Evolutionary conservation across 495 filamentous ascomycete genomes (phyloP), one percentile per base, ranked within the genome.

Genomic region (Podospora anserina): DNA sequence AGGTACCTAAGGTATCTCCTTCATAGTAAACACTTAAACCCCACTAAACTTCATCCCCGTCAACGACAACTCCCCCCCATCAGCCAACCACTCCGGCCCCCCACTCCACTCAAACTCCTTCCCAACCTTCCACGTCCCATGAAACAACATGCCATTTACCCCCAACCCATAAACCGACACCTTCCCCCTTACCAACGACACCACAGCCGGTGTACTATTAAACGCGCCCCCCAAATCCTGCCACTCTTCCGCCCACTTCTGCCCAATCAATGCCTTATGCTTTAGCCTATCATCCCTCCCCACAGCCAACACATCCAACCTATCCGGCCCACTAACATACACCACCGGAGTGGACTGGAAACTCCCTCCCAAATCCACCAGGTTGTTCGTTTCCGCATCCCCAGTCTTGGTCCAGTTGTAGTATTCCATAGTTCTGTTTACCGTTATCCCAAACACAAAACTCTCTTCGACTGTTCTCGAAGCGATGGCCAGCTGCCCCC

Each of bases 271-370:
- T 2, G 61, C 61, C 9, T 27, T 26, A 32, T 63, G 61, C 32
- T 63, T 49, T 16, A 63, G 15, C 15, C 32, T 32, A 49, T 63
- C 61, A 32, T 63, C 61, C 19, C 26, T 63, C 9, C 61, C 61
- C n/a, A 63, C 61, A 63, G 61, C 61, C 27, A 63, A 11, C 4
- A 63, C 61, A 63, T 63, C 61, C 23, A 63, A 13, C 19, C 61
- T 34, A 49, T 63, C 61, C 16, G 19, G 23, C 13, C 28, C 19
- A 23, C 7, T 44, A 4, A 63, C 61, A 18, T 49, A 58, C n/a
- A 58, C 23, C 55, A 58, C 55, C 55, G 39, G 39, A 5, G 39
- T 49, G 6, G 39, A 49, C 39, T 49, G 39, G 39, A 49, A 49
- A 49, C 39, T 49, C 39, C 39, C 39, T 49, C 39, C 39, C 23